Conservation (phyloP, 805 yeast genomes). For the Danielia reshetovae region DNA sequence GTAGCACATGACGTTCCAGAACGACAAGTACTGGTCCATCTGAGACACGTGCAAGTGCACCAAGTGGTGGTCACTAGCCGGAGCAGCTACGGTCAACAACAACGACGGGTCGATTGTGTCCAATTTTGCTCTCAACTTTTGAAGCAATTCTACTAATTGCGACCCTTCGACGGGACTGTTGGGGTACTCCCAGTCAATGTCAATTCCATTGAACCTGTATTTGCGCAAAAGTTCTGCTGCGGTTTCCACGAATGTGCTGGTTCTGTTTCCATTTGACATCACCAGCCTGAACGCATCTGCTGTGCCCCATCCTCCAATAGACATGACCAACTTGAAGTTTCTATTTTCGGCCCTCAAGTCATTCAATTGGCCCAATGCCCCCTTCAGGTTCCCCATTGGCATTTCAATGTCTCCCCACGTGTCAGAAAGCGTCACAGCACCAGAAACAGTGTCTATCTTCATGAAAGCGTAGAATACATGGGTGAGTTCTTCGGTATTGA, state of each 20-base stretch:
- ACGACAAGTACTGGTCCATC: constrained; percentile 57
- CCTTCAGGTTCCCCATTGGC: constrained; percentile 34
- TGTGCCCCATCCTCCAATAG: constrained; percentile 81
- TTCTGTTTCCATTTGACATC: constrained; percentile 13
- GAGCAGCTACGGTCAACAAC: constrained; percentile 69
- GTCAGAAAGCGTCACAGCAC: constrained; percentile 55
- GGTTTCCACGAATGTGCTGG: constrained; percentile 47
- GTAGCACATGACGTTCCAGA: constrained; percentile 90
- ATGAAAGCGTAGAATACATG: constrained; percentile 80
- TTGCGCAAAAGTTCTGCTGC: constrained; percentile 44
- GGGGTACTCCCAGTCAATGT: constrained; percentile 95
- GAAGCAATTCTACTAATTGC: constrained; percentile 42
- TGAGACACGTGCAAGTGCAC: constrained; percentile 40
- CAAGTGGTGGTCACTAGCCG: constrained; percentile 54
- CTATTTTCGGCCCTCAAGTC: constrained; percentile 39
- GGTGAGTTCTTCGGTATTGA: constrained; percentile 55
- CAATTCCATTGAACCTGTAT: constrained; percentile 83
- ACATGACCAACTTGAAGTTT: constrained; percentile 55
- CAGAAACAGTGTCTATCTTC: constrained; percentile 49
- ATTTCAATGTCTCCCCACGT: constrained; percentile 59
- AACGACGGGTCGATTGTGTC: constrained; percentile 28
- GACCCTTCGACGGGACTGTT: constrained; percentile 41
- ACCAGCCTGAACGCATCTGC: constrained; percentile 12
- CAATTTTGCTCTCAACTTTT: constrained; percentile 36
- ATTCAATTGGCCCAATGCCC: constrained; percentile 25